These are phyloP conservation scores for Striga asiatica DNA, from an alignment of 257 asterid genomes.

Conservation along the genomic window DNA sequence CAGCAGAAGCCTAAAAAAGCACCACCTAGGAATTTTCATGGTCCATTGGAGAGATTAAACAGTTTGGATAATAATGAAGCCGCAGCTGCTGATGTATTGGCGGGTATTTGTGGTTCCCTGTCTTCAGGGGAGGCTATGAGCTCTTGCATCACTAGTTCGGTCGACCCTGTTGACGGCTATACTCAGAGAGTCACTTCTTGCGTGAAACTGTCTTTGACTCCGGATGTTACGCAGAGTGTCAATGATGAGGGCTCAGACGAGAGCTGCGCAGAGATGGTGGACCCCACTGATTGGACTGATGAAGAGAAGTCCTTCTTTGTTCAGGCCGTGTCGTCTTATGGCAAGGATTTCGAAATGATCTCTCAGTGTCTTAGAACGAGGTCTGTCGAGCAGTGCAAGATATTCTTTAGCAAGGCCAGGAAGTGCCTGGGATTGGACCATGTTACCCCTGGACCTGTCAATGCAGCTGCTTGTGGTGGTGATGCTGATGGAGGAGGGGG, in stretches of 20 bases:
- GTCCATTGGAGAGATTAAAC: constrained; percentile 32
- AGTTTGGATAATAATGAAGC: constrained; percentile 63
- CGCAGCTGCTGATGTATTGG: constrained; percentile 93
- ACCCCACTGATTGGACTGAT: constrained; percentile 75
- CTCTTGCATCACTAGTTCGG: constrained; percentile 82
- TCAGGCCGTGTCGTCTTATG: constrained; percentile 61
- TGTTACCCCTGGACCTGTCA: constrained; percentile 30
- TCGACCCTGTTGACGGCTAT: constrained; percentile 56
- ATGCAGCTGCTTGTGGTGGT: constrained; percentile 27
- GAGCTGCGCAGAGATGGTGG: constrained; percentile 90
- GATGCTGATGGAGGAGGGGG: constrained; percentile 56
- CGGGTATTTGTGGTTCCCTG: constrained; percentile 88
- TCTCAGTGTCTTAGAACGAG: constrained; percentile 57
- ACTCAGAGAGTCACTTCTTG: constrained; percentile 38
- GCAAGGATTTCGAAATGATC: constrained; percentile 69
- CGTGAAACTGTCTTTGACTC: constrained; percentile 47
- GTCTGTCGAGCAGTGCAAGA: constrained; percentile 74
- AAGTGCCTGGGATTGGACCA: constrained; percentile 72
- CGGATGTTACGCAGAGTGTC: constrained; percentile 54
- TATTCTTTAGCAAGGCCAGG: constrained; percentile 78
- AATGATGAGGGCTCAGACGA: constrained; percentile 87
- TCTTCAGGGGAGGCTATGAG: constrained; percentile 98
- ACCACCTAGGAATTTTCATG: constrained; percentile 30
- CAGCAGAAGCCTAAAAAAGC: constrained; percentile 38
- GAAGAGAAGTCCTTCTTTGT: constrained; percentile 69